phyloP scores from a whole-genome alignment of 768 basidiomycete species.

The Calvatia gigantea region DNA sequence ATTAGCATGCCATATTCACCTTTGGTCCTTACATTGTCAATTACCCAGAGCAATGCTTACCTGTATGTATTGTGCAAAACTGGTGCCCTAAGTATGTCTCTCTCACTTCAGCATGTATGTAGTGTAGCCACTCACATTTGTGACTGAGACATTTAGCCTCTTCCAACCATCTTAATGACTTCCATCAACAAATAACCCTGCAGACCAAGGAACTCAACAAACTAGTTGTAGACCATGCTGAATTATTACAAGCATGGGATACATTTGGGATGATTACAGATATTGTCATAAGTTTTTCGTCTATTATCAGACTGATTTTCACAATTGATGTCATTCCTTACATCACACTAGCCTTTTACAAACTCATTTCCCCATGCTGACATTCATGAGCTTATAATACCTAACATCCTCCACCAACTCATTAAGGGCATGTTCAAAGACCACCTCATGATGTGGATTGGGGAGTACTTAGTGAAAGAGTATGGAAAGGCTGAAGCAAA shows the following conservation, averaged over 20 bases:
- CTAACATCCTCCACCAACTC: constrained; percentile 33
- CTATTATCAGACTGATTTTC: too few species aligned
- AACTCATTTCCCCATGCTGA: constrained; percentile 24
- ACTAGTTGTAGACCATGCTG: too few species aligned
- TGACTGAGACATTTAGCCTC: too few species aligned
- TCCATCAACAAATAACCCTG: too few species aligned
- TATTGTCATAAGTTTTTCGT: not conserved
- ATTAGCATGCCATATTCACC: constrained; percentile 18
- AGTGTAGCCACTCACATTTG: too few species aligned
- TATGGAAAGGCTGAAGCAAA: not conserved
- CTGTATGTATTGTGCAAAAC: constrained; percentile 20
- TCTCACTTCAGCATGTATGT: too few species aligned
- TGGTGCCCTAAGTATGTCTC: constrained; percentile 24
- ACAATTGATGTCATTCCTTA: too few species aligned
- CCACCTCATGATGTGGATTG: constrained; percentile 34
- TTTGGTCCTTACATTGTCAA: constrained; percentile 28
- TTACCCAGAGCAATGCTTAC: constrained; percentile 25
- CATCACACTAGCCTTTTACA: constrained; percentile 32
- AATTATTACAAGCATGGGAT: too few species aligned
- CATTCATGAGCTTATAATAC: constrained; percentile 27
- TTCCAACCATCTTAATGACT: too few species aligned
- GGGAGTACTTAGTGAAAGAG: constrained; percentile 21
- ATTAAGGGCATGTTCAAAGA: constrained; percentile 41
- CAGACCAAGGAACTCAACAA: too few species aligned
- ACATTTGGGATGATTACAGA: constrained; percentile 2